Evolutionary conservation across 2,329 filamentous ascomycete species (phyloP), one percentile per base, ranked within the genome.

Genomic region (Bimuria novae-zelandiae): DNA sequence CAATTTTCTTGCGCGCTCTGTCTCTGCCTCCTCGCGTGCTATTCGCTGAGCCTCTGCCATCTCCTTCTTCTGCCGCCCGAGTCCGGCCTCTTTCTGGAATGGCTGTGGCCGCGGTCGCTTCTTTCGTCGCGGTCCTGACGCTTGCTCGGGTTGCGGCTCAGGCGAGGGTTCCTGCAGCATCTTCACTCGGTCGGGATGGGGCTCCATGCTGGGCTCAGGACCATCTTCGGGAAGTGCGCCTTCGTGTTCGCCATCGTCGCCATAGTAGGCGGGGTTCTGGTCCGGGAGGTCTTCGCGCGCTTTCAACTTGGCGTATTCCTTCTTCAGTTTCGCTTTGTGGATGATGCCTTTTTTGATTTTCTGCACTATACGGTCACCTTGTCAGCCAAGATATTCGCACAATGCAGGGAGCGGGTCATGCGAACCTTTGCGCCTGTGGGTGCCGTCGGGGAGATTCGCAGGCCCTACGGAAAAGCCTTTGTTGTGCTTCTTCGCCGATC

Each of bases 281-380:
- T 64, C 63, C 32, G 69, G 39, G 7, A 71, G 72, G 33, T 78
- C 72, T 69, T 84, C 80, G 41, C 79, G 77, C 35, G 85, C 86
- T 75, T 92, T 93, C 59, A 96, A 79, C 75, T 96, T 97, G 58
- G 89, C 89, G 71, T 96, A 97, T 36, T 89, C 84, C 75, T 96
- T 96, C 76, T 93, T 94, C 57, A 96, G 82, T 75, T 97, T 96
- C 55, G 92, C 92, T 73, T 94, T 95, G 74, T 92, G 85, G 65
- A 97, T 97, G 51, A 96, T 79, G 61, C 89, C 85, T 60, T 88
- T 83, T 76, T 97, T 97, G 69, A 96, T 94, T 75, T 93, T 93
- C 74, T 90, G 86, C 52, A 89, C 90, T 93, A 66, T 35, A 16
- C 22, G 17, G 43, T 36, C 43, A 37, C 23, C 14, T 23, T 47